Conservation (phyloP, 2,329 filamentous ascomycete genomes). For the Diaporthe helianthi region DNA sequence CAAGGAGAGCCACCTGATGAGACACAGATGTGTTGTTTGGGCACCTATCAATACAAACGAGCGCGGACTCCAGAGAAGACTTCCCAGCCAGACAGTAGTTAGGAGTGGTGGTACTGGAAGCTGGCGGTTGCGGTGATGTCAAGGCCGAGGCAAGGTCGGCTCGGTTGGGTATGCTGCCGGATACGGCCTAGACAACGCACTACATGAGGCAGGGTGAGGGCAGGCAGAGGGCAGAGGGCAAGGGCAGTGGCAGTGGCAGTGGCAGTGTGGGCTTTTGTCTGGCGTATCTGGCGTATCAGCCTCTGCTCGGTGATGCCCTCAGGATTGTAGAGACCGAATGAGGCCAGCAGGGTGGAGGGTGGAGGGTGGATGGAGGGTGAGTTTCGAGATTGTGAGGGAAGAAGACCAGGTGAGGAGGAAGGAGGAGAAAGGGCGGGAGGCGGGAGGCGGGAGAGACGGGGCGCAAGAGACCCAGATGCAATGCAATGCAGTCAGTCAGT, state of each 20-base stretch:
- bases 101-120: not conserved
- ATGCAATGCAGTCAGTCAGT: constrained; percentile 29
- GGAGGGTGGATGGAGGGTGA: too few species aligned
- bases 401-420: not conserved
- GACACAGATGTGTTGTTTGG: not conserved
- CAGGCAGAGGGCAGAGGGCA: not conserved
- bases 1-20: not conserved
- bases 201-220: constrained; percentile 9
- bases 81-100: not conserved
- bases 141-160: constrained; percentile 20
- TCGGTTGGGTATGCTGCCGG: constrained; percentile 2
- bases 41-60: not conserved
- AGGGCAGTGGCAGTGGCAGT: constrained; percentile 1
- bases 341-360: not conserved
- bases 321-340: not conserved
- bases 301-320: not conserved
- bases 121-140: constrained; percentile 4
- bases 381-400: not conserved
- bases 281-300: not conserved
- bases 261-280: not conserved
- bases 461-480: constrained; percentile 27
- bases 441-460: constrained; percentile 3
- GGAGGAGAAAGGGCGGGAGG: constrained; percentile 4
- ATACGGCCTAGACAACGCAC: constrained; percentile 14
- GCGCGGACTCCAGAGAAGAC: not conserved